Percentiles rank a stretch among this genome's conserved stretches.
phyloP scores from a whole-genome alignment of 2,329 filamentous ascomycete genomes.

The Fusarium lateritium region DNA sequence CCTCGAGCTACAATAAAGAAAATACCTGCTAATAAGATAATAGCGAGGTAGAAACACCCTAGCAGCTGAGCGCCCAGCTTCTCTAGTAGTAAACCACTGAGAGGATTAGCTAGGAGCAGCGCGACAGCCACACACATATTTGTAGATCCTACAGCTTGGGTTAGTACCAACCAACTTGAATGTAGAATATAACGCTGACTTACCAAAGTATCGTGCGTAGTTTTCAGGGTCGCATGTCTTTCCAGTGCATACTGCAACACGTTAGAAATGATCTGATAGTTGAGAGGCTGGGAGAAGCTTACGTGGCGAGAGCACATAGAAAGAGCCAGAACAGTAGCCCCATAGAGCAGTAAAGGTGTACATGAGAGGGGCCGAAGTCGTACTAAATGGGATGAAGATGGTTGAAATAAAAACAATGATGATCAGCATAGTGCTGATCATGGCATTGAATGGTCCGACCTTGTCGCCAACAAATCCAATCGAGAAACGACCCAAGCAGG shows the following conservation, averaged over 20 bases:
- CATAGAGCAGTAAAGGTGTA: conserved; percentile 62
- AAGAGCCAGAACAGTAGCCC: conserved; percentile 63
- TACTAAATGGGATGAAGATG: conserved; percentile 61
- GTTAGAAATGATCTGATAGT: neutral
- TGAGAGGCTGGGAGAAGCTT: neutral
- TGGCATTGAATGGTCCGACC: conserved; percentile 60
- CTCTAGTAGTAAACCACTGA: conserved; percentile 61
- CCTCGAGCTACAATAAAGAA: conserved; percentile 44
- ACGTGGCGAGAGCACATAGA: conserved; percentile 57
- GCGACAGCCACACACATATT: conserved; percentile 63
- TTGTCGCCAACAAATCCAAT: conserved; percentile 59
- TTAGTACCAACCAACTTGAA: neutral
- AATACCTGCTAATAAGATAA: conserved; percentile 54
- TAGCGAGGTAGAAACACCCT: conserved; percentile 61
- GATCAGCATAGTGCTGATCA: conserved; percentile 42
- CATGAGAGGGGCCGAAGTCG: conserved; percentile 55
- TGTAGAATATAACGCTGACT: rapidly evolving
- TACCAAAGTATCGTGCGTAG: conserved; percentile 59
- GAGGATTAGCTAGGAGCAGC: conserved; percentile 60
- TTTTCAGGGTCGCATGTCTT: conserved; percentile 61
- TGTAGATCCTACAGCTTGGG: conserved; percentile 55
- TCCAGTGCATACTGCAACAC: conserved; percentile 57
- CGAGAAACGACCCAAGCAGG: conserved; percentile 58
- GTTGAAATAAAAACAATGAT: conserved; percentile 57
- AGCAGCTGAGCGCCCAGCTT: conserved; percentile 58